Base-by-base conservation (phyloP, 192 early-diverging fungal species). In the Coemansia brasiliensis region DNA sequence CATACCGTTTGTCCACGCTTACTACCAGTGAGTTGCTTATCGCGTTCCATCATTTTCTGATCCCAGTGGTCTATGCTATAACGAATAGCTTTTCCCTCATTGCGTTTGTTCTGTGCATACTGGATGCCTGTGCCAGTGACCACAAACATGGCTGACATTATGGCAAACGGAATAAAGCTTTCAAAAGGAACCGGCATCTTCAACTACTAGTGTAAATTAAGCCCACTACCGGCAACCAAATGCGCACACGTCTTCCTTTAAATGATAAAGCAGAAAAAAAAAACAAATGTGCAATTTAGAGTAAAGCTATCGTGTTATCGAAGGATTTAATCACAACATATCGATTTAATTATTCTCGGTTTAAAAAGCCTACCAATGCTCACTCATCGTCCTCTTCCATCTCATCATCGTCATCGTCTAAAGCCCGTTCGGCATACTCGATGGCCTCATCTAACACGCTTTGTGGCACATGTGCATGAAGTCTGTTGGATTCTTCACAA, bases 391-490 rank as follows among this genome's bases (percentile, higher is more conserved):
- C 74, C 35, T 77, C 74, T 13, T 63, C 64, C 67, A 61, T 61
- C 61, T 65, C 57, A 38, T 74, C 66, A 37, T 74, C 71, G 57
- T 66, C 69, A 22, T 70, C 74, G 13, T 77, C 67, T n/a, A 71
- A 59, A 2, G 74, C 45, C 39, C 61, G 66, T 27, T 78, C 68
- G 15, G 74, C 74, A 39, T 57, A 46, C 64, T 79, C 61, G 21
- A 79, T 56, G n/a, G 96, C 95, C 66, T 96, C 95, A 18, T 85
- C 86, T 40, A 83, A 82, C 62, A 99, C 71, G 15, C 91, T 91
- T 61, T 87, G 84, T 50, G 96, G 95, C 20, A 99, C 96, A 63
- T 92, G 80, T 55, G 86, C 72, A 62, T 98, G 95, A 42, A 85
- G 69, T 9, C 81, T 82, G 17, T 84, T 85, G 20, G 92, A 89